Percentiles rank a stretch among this genome's conserved stretches.
These are phyloP conservation scores for Avicennia marina DNA, from an alignment of 257 asterid species.

Conservation along the genomic window DNA sequence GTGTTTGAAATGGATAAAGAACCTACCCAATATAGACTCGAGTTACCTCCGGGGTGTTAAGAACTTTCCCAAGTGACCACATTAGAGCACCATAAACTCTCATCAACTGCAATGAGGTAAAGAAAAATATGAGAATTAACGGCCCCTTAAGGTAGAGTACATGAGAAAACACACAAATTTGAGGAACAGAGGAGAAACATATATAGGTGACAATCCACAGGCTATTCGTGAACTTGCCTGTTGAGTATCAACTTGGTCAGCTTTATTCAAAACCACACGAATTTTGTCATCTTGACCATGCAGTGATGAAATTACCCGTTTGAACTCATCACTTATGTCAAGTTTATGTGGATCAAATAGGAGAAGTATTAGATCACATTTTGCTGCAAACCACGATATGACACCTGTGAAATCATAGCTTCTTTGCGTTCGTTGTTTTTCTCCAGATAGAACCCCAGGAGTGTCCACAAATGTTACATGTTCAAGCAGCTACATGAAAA, in stretches of 20 bases:
- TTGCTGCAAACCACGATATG: slow-evolving; percentile 98
- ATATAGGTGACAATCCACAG: neutral
- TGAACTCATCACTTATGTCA: slow-evolving; percentile 94
- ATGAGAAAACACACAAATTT: neutral
- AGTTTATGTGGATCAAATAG: slow-evolving; percentile 95
- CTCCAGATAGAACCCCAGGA: slow-evolving; percentile 97
- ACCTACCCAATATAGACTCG: slow-evolving; percentile 94
- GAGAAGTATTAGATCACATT: slow-evolving; percentile 85
- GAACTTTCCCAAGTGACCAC: slow-evolving; percentile 99
- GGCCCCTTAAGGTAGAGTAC: neutral
- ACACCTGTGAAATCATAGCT: slow-evolving; percentile 98
- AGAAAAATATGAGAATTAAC: slow-evolving; percentile 11
- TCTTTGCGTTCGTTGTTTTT: slow-evolving; percentile 88
- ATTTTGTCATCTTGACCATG: slow-evolving; percentile 96
- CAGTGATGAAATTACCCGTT: slow-evolving; percentile 80
- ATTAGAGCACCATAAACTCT: slow-evolving; percentile 97
- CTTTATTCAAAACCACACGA: slow-evolving; percentile 87
- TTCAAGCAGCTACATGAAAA: slow-evolving; percentile 60
- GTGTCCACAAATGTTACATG: slow-evolving; percentile 92
- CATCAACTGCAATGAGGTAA: slow-evolving; percentile 55
- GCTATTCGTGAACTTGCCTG: slow-evolving; percentile 43
- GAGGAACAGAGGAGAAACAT: neutral
- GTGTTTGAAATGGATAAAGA: neutral
- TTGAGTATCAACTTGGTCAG: slow-evolving; percentile 96
- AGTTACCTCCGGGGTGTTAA: slow-evolving; percentile 86